Conservation (phyloP, 257 asterid genomes). For the Sherardia arvensis region DNA sequence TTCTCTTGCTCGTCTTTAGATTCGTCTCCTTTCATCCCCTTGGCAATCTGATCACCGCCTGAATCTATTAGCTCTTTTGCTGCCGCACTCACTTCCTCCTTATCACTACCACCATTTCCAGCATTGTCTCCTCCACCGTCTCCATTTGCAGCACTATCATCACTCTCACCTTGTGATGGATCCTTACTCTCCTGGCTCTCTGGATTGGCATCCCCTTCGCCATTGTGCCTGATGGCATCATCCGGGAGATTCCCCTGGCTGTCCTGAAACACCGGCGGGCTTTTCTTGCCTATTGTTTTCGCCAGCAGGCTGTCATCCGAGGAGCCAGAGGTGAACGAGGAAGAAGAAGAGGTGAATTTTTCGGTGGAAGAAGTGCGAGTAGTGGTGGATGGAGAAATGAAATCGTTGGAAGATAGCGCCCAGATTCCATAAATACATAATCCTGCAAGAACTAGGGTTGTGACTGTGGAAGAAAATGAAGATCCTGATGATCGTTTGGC, state of each 20-base stretch:
- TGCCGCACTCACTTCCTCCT: background rate
- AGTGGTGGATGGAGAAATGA: constrained; percentile 29
- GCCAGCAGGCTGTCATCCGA: constrained; percentile 12
- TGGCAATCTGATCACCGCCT: background rate
- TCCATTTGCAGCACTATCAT: constrained; percentile 9
- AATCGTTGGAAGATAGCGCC: constrained; percentile 47
- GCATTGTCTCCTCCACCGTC: background rate
- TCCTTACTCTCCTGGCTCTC: constrained; percentile 12
- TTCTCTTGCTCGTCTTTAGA: constrained; percentile 6
- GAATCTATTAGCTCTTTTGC: background rate
- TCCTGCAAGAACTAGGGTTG: constrained; percentile 40
- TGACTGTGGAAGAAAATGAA: constrained; percentile 42
- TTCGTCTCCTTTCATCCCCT: background rate
- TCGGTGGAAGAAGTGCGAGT: constrained; percentile 17
- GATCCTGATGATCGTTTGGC: constrained; percentile 40
- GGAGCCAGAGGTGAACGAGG: background rate
- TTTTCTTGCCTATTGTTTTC: constrained; percentile 11
- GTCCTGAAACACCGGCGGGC: constrained; percentile 32
- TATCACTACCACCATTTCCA: background rate
- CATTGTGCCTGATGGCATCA: constrained; percentile 26
- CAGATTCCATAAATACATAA: constrained; percentile 52
- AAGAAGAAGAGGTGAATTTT: constrained; percentile 10
- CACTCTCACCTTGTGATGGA: background rate
- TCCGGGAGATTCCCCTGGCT: constrained; percentile 43
- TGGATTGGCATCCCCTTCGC: constrained; percentile 8